Evolutionary conservation across 306 rosid species (phyloP).

Genomic region (Pyrus pyrifolia): DNA sequence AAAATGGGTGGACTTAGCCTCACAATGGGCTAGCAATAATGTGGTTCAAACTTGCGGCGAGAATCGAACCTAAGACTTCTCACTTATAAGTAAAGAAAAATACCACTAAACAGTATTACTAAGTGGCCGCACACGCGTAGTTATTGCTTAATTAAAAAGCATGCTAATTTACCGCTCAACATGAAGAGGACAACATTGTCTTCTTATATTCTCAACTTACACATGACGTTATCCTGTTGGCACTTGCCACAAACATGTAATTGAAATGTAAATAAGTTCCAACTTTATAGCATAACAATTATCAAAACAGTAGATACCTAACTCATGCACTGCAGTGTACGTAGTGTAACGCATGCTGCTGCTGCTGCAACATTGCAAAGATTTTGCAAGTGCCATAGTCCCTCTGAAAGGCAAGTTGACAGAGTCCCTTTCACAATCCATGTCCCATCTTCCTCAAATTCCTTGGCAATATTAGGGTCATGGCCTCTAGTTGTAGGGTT

Average conservation of each 20-base stretch:
- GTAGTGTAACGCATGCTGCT: neutral
- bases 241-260: neutral
- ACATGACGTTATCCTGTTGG: neutral
- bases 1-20: too few species aligned
- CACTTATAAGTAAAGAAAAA: accelerated
- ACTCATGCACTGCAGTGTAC: neutral
- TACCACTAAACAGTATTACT: too few species aligned
- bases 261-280: too few species aligned
- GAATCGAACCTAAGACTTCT: too few species aligned
- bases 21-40: too few species aligned
- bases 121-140: too few species aligned
- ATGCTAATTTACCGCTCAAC: neutral
- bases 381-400: neutral
- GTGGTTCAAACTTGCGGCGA: too few species aligned
- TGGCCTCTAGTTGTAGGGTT: neutral
- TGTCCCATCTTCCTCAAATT: conserved; percentile 3
- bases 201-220: neutral
- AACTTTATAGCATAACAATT: neutral
- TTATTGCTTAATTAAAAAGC: too few species aligned
- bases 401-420: neutral
- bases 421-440: conserved; percentile 6
- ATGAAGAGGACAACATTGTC: neutral
- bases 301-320: neutral
- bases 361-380: neutral
- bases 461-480: neutral